Percentiles rank a stretch among this genome's conserved stretches.
Conservation (phyloP, 2,329 filamentous ascomycete genomes). For the Aspergillus jensenii region DNA sequence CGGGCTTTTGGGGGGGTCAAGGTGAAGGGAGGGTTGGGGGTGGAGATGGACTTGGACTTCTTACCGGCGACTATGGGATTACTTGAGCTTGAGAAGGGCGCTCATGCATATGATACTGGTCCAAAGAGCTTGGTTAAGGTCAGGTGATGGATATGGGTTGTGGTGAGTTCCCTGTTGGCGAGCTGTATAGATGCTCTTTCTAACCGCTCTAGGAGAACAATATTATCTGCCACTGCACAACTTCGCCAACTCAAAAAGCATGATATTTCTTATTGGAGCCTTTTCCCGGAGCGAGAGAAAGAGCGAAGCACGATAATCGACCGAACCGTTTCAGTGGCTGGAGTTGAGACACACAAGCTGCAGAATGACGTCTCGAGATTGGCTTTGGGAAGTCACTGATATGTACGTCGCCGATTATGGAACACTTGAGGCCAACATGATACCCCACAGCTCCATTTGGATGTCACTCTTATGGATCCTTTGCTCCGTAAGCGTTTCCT, state of each 20-base stretch:
- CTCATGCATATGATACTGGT: not conserved
- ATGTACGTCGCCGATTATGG: conserved; percentile 5
- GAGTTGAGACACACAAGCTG: conserved; percentile 9
- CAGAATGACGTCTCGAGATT: conserved; percentile 19
- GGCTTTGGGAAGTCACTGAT: conserved; percentile 3
- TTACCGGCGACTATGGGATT: conserved; percentile 21
- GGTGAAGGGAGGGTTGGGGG: conserved; percentile 13
- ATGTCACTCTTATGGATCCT: not conserved
- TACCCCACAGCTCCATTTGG: not conserved
- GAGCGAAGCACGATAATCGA: not conserved
- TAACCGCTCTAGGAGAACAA: not conserved
- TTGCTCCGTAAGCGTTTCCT: not conserved
- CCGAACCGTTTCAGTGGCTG: not conserved
- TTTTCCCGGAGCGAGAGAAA: not conserved
- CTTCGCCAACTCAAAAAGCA: not conserved
- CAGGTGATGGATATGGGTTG: conserved; percentile 11
- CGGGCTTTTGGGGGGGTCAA: conserved; percentile 26
- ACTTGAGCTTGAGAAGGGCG: not conserved
- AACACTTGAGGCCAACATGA: not conserved
- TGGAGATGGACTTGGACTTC: conserved; percentile 31
- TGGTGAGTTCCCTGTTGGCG: not conserved
- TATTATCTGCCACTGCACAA: not conserved
- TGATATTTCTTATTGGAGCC: not conserved
- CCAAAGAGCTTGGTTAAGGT: not conserved
- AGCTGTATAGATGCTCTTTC: not conserved